Evolutionary conservation across 1,139 yeast species (phyloP).

Genomic region (Geotrichum reessii): DNA sequence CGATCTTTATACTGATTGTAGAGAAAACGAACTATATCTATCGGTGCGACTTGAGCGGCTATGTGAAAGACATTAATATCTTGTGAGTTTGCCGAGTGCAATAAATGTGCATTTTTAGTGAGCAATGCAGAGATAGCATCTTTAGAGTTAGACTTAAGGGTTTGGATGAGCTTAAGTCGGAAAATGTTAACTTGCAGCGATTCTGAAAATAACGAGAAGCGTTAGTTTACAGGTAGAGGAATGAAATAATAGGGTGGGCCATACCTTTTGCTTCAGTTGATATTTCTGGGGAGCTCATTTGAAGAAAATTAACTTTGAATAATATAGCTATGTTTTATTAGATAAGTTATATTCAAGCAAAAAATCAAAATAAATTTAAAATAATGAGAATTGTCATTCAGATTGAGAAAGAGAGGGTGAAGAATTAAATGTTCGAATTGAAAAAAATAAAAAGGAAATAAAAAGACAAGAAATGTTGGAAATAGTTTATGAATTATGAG

Average conservation of each 20-base stretch:
- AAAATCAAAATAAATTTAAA: neutral
- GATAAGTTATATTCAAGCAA: neutral
- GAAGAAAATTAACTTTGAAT: no score
- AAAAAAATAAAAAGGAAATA: neutral
- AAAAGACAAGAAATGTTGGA: neutral
- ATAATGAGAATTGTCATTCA: no score
- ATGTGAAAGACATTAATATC: constrained; percentile 44
- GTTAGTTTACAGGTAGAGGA: neutral
- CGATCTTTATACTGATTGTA: constrained; percentile 36
- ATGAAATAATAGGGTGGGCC: neutral
- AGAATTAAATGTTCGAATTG: neutral
- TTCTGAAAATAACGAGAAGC: neutral
- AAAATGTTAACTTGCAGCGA: constrained; percentile 21
- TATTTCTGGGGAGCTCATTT: neutral
- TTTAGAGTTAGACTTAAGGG: constrained; percentile 33
- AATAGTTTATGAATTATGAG: neutral
- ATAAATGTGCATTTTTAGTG: constrained; percentile 19
- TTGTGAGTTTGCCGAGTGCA: neutral
- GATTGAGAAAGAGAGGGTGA: no score
- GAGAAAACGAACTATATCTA: constrained; percentile 45
- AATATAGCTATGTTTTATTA: neutral
- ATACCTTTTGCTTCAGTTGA: neutral
- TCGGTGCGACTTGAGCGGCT: constrained; percentile 85
- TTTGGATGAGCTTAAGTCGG: constrained; percentile 35
- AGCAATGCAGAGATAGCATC: constrained; percentile 29